Percentiles rank a stretch among this genome's conserved stretches.
These are phyloP conservation scores for Tulasnella sp. DNA, from an alignment of 768 basidiomycete species.

Conservation along the genomic window DNA sequence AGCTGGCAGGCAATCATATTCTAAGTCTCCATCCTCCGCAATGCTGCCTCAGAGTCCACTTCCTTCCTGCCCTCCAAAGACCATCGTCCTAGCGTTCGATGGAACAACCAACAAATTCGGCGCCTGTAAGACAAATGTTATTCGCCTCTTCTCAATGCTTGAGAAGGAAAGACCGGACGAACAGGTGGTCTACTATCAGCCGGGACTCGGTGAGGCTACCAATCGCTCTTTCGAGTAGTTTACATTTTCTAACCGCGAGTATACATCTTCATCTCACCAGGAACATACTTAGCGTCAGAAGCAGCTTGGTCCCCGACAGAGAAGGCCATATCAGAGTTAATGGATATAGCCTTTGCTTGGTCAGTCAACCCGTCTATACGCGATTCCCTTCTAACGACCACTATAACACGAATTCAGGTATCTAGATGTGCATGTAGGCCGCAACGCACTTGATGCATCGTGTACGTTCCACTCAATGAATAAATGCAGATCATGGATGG, in stretches of 20 bases:
- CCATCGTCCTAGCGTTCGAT: background rate
- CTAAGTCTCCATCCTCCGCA: no score
- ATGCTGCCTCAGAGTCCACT: no score
- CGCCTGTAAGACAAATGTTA: background rate
- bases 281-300: slow-evolving; percentile 36
- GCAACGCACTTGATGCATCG: background rate
- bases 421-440: background rate
- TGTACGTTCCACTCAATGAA: no score
- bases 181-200: background rate
- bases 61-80: background rate
- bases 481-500: background rate
- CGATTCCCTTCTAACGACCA: no score
- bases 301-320: slow-evolving; percentile 57
- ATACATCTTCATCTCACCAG: background rate
- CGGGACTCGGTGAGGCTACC: background rate
- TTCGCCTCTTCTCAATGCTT: background rate
- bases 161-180: background rate
- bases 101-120: background rate
- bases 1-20: no score
- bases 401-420: background rate
- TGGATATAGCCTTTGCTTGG: slow-evolving; percentile 73
- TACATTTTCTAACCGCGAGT: no score
- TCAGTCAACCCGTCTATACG: slow-evolving; percentile 32
- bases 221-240: slow-evolving; percentile 32
- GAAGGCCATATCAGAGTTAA: slow-evolving; percentile 52